Evolutionary conservation across 495 filamentous ascomycete species (phyloP).

Genomic region (Geoglossum glabrum): DNA sequence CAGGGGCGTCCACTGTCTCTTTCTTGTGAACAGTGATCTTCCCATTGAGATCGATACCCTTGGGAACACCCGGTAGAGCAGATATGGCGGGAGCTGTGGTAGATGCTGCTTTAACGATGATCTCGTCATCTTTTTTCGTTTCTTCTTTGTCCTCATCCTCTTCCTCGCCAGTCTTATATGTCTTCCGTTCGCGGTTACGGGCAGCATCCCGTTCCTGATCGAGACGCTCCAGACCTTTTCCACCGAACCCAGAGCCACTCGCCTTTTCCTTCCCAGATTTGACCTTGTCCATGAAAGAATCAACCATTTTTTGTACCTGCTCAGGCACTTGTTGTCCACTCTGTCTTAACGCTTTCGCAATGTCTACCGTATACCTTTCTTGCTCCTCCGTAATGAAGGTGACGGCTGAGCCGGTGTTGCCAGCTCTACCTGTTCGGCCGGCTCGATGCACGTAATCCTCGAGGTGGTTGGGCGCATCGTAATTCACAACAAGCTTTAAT

Average conservation of each 20-base stretch:
- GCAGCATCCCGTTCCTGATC: conserved; percentile 79
- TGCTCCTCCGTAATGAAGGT: conserved; percentile 87
- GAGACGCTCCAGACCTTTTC: conserved; percentile 79
- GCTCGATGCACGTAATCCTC: conserved; percentile 97
- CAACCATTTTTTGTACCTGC: conserved; percentile 39
- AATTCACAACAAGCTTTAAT: conserved; percentile 90
- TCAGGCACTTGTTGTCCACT: conserved; percentile 70
- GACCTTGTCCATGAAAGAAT: conserved; percentile 67
- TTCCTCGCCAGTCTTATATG: conserved; percentile 76
- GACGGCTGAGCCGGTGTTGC: conserved; percentile 83
- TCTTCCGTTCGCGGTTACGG: conserved; percentile 63
- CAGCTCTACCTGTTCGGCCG: conserved; percentile 85
- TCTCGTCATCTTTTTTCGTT: conserved; percentile 31
- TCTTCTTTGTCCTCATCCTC: conserved; percentile 42
- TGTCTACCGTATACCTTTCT: conserved; percentile 72
- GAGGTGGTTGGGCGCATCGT: conserved; percentile 86
- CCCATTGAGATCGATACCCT: conserved; percentile 46
- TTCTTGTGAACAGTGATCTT: conserved; percentile 68
- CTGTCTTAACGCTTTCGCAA: conserved; percentile 83
- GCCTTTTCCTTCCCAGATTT: conserved; percentile 80
- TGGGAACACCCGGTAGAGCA: conserved; percentile 30
- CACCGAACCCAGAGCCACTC: conserved; percentile 67
- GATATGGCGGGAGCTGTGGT: conserved; percentile 25
- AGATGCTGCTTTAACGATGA: conserved; percentile 42
- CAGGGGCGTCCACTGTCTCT: conserved; percentile 29